Evolutionary conservation across 2,329 filamentous ascomycete genomes (phyloP).

Genomic region (Botryotinia convoluta): DNA sequence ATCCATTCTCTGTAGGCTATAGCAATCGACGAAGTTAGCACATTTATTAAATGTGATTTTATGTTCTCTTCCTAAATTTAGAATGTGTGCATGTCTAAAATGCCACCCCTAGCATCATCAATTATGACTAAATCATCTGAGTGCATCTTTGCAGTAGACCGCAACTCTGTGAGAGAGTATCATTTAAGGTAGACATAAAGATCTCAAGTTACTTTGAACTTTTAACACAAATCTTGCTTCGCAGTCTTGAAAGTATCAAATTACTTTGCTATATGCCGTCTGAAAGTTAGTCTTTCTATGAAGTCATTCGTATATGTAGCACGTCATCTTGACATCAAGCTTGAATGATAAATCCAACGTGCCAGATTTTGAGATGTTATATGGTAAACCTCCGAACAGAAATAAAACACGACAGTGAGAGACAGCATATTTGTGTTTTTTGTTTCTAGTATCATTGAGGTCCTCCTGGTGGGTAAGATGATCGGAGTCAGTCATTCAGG

Average conservation of each 20-base stretch:
- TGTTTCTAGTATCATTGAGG: too few relatives aligned
- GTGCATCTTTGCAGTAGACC: neutral
- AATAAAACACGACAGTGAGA: neutral
- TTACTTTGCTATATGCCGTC: neutral
- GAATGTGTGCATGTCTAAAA: neutral
- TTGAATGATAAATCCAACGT: neutral
- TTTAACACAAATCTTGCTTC: fast-evolving
- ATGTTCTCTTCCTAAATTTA: neutral
- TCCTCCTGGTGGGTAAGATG: too few relatives aligned
- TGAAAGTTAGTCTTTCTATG: neutral
- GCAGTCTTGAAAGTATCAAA: neutral
- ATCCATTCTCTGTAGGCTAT: neutral
- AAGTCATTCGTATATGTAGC: neutral
- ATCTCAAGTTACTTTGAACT: neutral
- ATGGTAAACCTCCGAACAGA: neutral
- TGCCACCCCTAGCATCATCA: too few relatives aligned
- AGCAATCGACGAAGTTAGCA: neutral
- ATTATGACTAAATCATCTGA: neutral
- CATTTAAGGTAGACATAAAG: neutral
- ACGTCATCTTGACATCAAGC: neutral
- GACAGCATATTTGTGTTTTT: too few relatives aligned
- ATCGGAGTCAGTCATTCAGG: too few relatives aligned
- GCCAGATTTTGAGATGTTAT: neutral
- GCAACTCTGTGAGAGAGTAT: neutral
- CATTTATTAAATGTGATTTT: neutral